A percentile compares a stretch with the other conserved stretches of the same genome.
Conservation (phyloP, 2,329 filamentous ascomycete genomes). For the Xylaria sp. region DNA sequence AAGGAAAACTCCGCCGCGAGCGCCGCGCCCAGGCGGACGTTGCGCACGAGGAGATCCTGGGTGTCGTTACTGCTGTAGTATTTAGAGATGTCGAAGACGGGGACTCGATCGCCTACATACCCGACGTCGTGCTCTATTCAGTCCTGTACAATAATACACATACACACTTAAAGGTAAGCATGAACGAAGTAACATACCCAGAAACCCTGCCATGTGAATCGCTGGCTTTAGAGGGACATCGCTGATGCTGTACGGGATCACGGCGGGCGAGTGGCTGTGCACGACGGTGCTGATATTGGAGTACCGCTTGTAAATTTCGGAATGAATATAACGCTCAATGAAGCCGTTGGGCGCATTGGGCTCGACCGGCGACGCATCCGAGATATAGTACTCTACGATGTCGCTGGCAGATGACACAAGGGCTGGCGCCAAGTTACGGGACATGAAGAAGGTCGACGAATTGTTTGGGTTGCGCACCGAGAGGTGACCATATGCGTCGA, state of each 20-base stretch:
- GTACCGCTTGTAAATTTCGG: conserved; percentile 39
- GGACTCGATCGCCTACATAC: conserved; percentile 24
- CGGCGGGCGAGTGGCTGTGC: conserved; percentile 36
- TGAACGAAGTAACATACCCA: conserved; percentile 24
- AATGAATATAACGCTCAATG: conserved; percentile 39
- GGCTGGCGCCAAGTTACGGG: conserved; percentile 59
- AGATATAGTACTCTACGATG: conserved; percentile 59
- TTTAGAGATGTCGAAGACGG: conserved; percentile 36
- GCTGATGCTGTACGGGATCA: conserved; percentile 33
- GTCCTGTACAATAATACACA: neutral
- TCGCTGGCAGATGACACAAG: conserved; percentile 57
- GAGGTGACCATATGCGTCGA: conserved; percentile 67
- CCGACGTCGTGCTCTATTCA: neutral
- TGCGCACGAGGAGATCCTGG: conserved; percentile 36
- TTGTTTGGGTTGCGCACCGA: conserved; percentile 62
- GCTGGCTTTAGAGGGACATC: conserved; percentile 31
- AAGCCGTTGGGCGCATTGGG: conserved; percentile 53
- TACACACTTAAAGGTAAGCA: neutral
- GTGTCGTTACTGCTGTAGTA: conserved; percentile 29
- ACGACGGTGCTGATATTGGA: conserved; percentile 30
- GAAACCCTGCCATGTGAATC: conserved; percentile 38
- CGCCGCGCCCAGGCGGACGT: conserved; percentile 35
- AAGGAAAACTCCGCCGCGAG: conserved; percentile 32
- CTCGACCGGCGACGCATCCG: conserved; percentile 56
- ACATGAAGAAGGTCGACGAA: conserved; percentile 60